These are phyloP conservation scores for Coniochaeta prunicola DNA, from an alignment of 2,329 filamentous ascomycete genomes.

Conservation along the genomic window DNA sequence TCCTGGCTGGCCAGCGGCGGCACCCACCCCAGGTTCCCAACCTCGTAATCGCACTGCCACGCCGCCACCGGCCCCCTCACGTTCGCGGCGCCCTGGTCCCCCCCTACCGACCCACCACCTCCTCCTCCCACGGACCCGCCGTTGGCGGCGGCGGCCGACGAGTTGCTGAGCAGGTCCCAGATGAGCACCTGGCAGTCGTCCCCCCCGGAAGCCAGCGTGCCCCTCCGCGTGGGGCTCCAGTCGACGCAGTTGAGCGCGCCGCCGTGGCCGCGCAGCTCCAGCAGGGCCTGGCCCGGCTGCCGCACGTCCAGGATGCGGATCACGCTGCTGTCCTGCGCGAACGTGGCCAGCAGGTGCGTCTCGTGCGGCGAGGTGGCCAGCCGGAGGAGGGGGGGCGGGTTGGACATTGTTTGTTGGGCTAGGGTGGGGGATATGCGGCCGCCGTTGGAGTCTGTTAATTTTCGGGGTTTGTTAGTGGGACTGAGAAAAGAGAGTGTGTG, in stretches of 20 bases:
- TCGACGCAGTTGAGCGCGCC: constrained; percentile 87
- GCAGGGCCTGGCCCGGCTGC: constrained; percentile 88
- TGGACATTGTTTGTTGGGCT: constrained; percentile 68
- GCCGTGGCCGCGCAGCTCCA: constrained; percentile 85
- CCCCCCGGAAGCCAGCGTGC: constrained; percentile 81
- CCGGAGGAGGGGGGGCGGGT: constrained; percentile 70
- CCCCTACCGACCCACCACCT: too few relatives aligned
- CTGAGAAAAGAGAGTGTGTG: not conserved
- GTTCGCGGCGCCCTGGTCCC: constrained; percentile 40
- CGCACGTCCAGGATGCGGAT: constrained; percentile 94
- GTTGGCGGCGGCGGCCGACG: constrained; percentile 39
- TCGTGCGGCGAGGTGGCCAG: constrained; percentile 91
- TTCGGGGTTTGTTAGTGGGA: too few relatives aligned
- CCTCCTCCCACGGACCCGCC: too few relatives aligned
- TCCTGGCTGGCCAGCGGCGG: constrained; percentile 63
- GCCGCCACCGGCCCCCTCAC: constrained; percentile 62
- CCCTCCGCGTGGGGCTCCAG: constrained; percentile 84
- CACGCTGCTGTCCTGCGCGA: constrained; percentile 84
- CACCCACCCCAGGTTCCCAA: constrained; percentile 79
- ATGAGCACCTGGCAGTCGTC: constrained; percentile 89
- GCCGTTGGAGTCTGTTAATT: constrained; percentile 44
- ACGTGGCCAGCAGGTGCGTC: constrained; percentile 91
- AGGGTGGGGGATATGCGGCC: constrained; percentile 67
- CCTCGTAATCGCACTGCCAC: constrained; percentile 83
- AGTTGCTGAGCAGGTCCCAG: constrained; percentile 79